Base-by-base conservation (phyloP, 257 asterid genomes). In the Mitragyna speciosa region DNA sequence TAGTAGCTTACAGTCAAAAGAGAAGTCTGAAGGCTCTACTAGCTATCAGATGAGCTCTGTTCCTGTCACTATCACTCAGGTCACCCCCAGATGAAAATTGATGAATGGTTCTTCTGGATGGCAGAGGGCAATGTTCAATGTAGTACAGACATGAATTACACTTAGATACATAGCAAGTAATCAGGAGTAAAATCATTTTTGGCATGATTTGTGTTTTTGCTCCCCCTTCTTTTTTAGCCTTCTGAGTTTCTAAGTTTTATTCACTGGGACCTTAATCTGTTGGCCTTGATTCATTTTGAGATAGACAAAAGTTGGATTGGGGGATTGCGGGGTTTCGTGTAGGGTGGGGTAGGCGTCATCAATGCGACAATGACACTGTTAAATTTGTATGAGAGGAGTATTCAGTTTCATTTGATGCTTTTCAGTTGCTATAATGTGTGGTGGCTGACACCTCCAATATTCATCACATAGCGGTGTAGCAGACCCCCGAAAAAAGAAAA, bases 21-120 rank as follows among this genome's bases (percentile, higher is more conserved):
- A 80, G 76, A 89, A 91, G 79, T 83, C 92, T 12, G 94, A 78
- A 72, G 82, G 88, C 81, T 90, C 93, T 49, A 76, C 92, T 26
- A 89, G 92, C 86, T 76, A 81, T 54, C 92, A 83, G 69, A 83
- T 86, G 89, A 91, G 89, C 86, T 89, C 91, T 72, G 87, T 71
- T 51, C 85, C 95, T 71, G 12, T 33, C 80, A 82, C 88, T 16
- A 89, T 90, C 81, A 91, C 97, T 67, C 87, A 90, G 87, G 80
- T 94, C 73, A 84, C 70, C 36, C 91, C 97, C 14, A 88, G 98
- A 88, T 94, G 89, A 91, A 76, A 77, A 67, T 75, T 41, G 43
- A 81, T 78, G 48, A 31, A 36, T 79, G 52, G 31, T 41, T 72
- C 71, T 43, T 72, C 77, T 0, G 47, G 52, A 72, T 72, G 41